These are phyloP conservation scores for Phaseolus coccineus DNA, from an alignment of 331 rosid genomes.

Conservation along the genomic window DNA sequence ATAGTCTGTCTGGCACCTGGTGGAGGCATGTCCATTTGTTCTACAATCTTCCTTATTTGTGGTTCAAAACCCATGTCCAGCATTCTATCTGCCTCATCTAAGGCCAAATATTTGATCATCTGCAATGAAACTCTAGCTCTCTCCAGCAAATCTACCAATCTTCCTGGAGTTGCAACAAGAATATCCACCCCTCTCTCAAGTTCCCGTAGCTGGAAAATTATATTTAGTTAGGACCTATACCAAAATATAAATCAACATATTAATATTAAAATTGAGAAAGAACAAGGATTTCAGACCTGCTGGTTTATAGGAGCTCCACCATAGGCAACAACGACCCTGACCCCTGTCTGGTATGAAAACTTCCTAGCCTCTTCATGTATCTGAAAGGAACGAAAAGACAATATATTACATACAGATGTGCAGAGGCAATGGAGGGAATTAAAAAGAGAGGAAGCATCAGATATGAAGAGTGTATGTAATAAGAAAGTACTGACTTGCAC, in stretches of 20 bases:
- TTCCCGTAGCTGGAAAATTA: conserved; percentile 69
- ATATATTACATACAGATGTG: not conserved
- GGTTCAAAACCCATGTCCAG: conserved; percentile 96
- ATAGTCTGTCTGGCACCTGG: conserved; percentile 80
- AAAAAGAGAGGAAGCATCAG: not conserved
- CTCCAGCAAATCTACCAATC: conserved; percentile 88
- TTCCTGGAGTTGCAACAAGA: conserved; percentile 94
- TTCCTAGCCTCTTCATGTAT: conserved; percentile 88
- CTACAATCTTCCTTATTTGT: conserved; percentile 84
- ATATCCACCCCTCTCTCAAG: conserved; percentile 94
- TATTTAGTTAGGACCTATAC: conserved; percentile 37
- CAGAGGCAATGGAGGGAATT: not conserved
- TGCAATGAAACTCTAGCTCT: conserved; percentile 87
- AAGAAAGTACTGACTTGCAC: conserved; percentile 70
- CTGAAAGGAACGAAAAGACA: conserved; percentile 54
- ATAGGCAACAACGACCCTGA: conserved; percentile 88
- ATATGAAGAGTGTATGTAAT: not conserved
- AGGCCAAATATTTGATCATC: conserved; percentile 74
- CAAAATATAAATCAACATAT: not conserved
- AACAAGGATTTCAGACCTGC: conserved; percentile 54
- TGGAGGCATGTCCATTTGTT: conserved; percentile 94
- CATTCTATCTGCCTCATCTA: conserved; percentile 92
- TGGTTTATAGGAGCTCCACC: conserved; percentile 91
- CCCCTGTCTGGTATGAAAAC: conserved; percentile 85
- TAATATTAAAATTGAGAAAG: not conserved